phyloP scores from a whole-genome alignment of 2,329 filamentous ascomycete species.

The Monosporascus sp. region DNA sequence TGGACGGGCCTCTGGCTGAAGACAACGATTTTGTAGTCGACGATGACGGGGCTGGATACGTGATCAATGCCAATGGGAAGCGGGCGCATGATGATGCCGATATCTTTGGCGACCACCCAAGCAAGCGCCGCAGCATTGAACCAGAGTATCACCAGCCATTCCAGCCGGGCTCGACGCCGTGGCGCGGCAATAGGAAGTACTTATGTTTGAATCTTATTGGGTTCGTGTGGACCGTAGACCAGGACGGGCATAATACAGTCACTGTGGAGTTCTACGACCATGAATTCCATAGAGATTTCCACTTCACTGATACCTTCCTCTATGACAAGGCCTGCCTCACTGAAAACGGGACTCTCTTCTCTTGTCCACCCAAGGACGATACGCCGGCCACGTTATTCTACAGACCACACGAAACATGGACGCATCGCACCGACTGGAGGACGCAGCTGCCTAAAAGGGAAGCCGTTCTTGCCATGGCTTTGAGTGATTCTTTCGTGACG shows the following conservation, averaged over 20 bases:
- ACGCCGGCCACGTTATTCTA: constrained; percentile 83
- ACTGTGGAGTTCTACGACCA: constrained; percentile 98
- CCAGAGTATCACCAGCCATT: constrained; percentile 78
- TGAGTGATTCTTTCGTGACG: constrained; percentile 87
- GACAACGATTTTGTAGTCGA: constrained; percentile 85
- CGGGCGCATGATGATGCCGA: constrained; percentile 51
- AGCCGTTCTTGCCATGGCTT: constrained; percentile 77
- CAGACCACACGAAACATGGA: constrained; percentile 96
- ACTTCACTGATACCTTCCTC: constrained; percentile 92
- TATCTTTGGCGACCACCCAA: constrained; percentile 35
- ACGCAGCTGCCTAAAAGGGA: constrained; percentile 86
- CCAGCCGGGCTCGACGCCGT: constrained; percentile 91
- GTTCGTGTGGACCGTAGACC: constrained; percentile 94
- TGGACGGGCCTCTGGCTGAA: constrained; percentile 55
- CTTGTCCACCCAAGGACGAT: constrained; percentile 66
- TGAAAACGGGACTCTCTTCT: constrained; percentile 80
- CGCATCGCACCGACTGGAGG: constrained; percentile 82
- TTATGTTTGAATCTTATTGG: constrained; percentile 90
- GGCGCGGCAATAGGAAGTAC: constrained; percentile 91
- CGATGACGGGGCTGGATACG: constrained; percentile 91
- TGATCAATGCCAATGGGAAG: constrained; percentile 50
- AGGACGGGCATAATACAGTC: constrained; percentile 88
- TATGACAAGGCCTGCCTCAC: constrained; percentile 95
- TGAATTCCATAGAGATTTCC: constrained; percentile 86
- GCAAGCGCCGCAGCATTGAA: constrained; percentile 47